Evolutionary conservation across 352 stramenopile genomes (phyloP).

Genomic region (Elongisporangium undulatum): DNA sequence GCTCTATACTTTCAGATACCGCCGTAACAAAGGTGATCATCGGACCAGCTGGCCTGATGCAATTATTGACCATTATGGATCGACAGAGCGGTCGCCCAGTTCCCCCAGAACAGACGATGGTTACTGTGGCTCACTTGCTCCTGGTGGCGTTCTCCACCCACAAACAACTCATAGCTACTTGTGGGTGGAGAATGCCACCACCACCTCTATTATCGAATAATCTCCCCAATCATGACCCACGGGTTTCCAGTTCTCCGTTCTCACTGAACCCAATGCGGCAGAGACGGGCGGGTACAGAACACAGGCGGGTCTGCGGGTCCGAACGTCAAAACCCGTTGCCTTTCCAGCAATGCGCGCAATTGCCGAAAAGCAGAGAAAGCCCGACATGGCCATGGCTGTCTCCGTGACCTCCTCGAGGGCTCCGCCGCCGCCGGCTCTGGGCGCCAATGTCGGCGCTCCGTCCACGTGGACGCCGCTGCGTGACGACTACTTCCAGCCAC

Average conservation of each 20-base stretch:
- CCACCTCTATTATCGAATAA: background rate
- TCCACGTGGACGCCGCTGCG: conserved; percentile 63
- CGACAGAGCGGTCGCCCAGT: background rate
- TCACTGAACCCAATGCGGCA: background rate
- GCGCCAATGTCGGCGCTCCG: conserved; percentile 2
- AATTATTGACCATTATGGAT: background rate
- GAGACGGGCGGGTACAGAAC: background rate
- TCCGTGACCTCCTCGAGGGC: background rate
- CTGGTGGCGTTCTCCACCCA: background rate
- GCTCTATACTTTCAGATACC: background rate
- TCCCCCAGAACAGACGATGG: background rate
- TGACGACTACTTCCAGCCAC: conserved; percentile 73
- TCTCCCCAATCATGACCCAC: background rate
- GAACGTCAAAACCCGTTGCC: background rate
- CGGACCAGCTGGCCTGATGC: background rate
- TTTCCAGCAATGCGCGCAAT: background rate
- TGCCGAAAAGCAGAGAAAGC: background rate
- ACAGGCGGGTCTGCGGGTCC: background rate
- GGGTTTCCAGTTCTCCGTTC: background rate
- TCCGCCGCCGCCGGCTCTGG: conserved; percentile 3
- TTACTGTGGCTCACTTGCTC: background rate
- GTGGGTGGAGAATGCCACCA: background rate
- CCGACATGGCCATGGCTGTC: background rate
- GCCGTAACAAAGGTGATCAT: too few species aligned
- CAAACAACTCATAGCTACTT: background rate